A percentile compares a stretch with the other conserved stretches of the same genome.
phyloP scores from a whole-genome alignment of 2,329 filamentous ascomycete species.

The Monilinia aucupariae region DNA sequence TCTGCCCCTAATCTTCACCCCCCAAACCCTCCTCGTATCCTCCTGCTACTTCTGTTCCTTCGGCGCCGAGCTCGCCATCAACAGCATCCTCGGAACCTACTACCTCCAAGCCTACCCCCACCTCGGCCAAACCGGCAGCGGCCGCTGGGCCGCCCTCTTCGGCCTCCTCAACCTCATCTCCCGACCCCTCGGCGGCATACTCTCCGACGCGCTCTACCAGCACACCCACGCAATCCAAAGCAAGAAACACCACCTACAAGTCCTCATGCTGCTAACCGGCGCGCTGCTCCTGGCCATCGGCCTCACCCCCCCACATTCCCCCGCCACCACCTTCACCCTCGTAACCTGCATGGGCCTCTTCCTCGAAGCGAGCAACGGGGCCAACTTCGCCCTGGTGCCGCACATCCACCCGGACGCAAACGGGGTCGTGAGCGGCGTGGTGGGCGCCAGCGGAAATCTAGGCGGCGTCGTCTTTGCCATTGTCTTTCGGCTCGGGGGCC shows the following conservation, averaged over 20 bases:
- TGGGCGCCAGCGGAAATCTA: slow-evolving; percentile 76
- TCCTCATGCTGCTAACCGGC: slow-evolving; percentile 51
- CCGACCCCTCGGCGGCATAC: slow-evolving; percentile 58
- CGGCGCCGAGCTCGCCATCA: slow-evolving; percentile 57
- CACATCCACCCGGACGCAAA: slow-evolving; percentile 79
- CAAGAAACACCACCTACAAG: slow-evolving; percentile 59
- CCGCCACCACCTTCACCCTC: slow-evolving; percentile 68
- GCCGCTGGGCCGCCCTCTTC: slow-evolving; percentile 67
- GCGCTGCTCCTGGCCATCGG: slow-evolving; percentile 59
- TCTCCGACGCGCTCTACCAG: slow-evolving; percentile 41
- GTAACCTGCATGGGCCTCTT: slow-evolving; percentile 75
- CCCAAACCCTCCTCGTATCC: slow-evolving; percentile 51
- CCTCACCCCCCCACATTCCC: slow-evolving; percentile 53
- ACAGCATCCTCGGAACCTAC: slow-evolving; percentile 54
- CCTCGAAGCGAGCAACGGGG: slow-evolving; percentile 77
- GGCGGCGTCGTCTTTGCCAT: slow-evolving; percentile 82
- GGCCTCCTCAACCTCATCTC: slow-evolving; percentile 67
- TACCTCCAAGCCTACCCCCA: slow-evolving; percentile 54
- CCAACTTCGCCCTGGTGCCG: slow-evolving; percentile 80
- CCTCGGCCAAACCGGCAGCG: slow-evolving; percentile 51
- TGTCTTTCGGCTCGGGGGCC: slow-evolving; percentile 66
- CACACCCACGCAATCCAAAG: slow-evolving; percentile 48
- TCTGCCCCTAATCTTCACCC: slow-evolving; percentile 44
- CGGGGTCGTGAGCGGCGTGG: slow-evolving; percentile 68
- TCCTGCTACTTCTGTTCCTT: slow-evolving; percentile 59